phyloP scores from a whole-genome alignment of 352 stramenopile genomes.

The Globisporangium emineosum region DNA sequence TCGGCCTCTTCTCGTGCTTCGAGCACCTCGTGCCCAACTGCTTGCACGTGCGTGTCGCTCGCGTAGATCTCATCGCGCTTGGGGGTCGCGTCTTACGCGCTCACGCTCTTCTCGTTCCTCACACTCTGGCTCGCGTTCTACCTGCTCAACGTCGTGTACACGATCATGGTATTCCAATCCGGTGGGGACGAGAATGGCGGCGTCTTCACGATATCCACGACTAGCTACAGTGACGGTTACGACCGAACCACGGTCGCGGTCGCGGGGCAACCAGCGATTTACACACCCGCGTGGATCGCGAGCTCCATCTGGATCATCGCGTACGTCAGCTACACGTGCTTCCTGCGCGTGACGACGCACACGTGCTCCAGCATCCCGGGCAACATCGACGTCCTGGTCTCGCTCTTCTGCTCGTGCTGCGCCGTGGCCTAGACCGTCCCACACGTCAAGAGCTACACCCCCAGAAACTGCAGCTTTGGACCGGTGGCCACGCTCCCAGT shows the following conservation, averaged over 20 bases:
- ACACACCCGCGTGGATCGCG: background rate
- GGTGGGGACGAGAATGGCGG: background rate
- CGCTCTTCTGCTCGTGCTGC: constrained; percentile 22
- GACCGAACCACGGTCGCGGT: background rate
- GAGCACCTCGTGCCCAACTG: constrained; percentile 29
- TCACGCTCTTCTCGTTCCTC: constrained; percentile 20
- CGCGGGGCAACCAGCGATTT: background rate
- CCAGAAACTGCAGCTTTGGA: constrained; percentile 20
- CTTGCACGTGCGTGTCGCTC: constrained; percentile 27
- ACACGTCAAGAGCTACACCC: constrained; percentile 29
- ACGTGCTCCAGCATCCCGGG: constrained; percentile 15
- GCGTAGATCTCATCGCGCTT: constrained; percentile 23
- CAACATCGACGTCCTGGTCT: constrained; percentile 17
- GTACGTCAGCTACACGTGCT: constrained; percentile 4
- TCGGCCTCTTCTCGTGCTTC: constrained; percentile 30
- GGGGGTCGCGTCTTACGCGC: constrained; percentile 15
- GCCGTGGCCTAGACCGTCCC: constrained; percentile 24
- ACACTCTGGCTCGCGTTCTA: constrained; percentile 4
- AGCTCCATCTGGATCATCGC: background rate
- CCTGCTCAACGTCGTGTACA: background rate
- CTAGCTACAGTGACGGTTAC: background rate
- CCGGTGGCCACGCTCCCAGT: constrained; percentile 14
- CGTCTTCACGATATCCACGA: background rate
- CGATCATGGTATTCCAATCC: background rate
- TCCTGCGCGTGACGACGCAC: constrained; percentile 8